A percentile compares a stretch with the other conserved stretches of the same genome.
These are phyloP conservation scores for Podospora didyma DNA, from an alignment of 495 filamentous ascomycete species.

Conservation along the genomic window DNA sequence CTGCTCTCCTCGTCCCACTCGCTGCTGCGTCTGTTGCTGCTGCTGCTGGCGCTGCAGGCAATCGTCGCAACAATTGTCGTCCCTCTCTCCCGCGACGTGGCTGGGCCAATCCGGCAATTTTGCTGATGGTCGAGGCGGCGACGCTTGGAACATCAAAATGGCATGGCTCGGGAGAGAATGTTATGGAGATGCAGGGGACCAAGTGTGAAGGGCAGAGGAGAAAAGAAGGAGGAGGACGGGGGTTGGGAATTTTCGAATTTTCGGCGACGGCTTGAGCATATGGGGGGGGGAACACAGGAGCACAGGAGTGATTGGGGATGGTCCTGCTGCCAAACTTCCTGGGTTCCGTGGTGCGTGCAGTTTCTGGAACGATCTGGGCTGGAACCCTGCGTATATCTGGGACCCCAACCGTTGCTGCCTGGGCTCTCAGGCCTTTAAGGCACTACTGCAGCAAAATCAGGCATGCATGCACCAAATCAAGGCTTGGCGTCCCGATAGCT, in stretches of 20 bases:
- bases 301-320: conserved; percentile 32
- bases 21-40: neutral
- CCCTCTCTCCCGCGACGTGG: conserved; percentile 21
- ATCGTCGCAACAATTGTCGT: conserved; percentile 26
- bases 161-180: conserved; percentile 29
- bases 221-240: conserved; percentile 21
- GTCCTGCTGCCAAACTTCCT: conserved; percentile 18
- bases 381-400: conserved; percentile 28
- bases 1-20: conserved; percentile 11
- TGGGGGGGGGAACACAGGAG: conserved; percentile 28
- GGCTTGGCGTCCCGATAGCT: conserved; percentile 28
- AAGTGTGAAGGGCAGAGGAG: conserved; percentile 20
- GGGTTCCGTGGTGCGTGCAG: conserved; percentile 19
- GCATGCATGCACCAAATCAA: conserved; percentile 16
- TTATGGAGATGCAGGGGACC: conserved; percentile 21
- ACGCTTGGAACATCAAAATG: conserved; percentile 31
- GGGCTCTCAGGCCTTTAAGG: conserved; percentile 21
- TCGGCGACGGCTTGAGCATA: conserved; percentile 34
- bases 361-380: conserved; percentile 23
- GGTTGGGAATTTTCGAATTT: conserved; percentile 37
- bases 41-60: conserved; percentile 11
- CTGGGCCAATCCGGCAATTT: conserved; percentile 29
- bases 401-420: conserved; percentile 21
- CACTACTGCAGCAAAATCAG: conserved; percentile 24
- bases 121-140: conserved; percentile 27